These are phyloP conservation scores for Solanum ossicruentum DNA, from an alignment of 257 asterid genomes.

Conservation along the genomic window DNA sequence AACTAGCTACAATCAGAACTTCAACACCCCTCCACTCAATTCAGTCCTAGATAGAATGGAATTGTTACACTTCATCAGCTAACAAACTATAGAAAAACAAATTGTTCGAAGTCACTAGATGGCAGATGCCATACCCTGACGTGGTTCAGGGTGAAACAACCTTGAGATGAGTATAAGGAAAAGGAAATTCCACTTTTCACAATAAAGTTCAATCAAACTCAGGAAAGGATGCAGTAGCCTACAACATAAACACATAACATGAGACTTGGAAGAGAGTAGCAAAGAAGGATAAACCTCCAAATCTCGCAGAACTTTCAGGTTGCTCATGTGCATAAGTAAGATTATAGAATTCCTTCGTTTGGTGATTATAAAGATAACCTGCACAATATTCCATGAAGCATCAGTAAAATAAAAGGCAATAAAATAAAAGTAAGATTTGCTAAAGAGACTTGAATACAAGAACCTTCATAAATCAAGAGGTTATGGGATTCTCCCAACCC, in stretches of 20 bases:
- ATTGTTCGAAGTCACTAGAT: not conserved
- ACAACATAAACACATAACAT: not conserved
- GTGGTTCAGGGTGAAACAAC: not conserved
- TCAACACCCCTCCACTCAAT: not conserved
- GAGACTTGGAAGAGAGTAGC: not conserved
- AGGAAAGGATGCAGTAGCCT: not conserved
- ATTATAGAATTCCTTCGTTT: conserved; percentile 89
- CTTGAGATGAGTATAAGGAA: not conserved
- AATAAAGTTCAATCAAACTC: not conserved
- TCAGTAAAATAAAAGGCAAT: not conserved
- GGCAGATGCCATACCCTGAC: not conserved
- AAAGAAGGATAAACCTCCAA: conserved; percentile 61
- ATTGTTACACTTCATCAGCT: not conserved
- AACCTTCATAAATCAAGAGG: not conserved
- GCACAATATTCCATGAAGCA: conserved; percentile 14
- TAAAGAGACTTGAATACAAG: not conserved
- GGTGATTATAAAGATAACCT: conserved; percentile 95
- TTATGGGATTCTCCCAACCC: not conserved
- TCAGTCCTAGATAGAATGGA: not conserved
- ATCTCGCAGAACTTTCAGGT: conserved; percentile 79
- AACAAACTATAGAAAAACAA: not conserved
- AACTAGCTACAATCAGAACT: not conserved
- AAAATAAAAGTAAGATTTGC: not conserved
- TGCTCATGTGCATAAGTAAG: conserved; percentile 94
- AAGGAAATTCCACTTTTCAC: not conserved